Evolutionary conservation across 208 protist genomes (phyloP).

Genomic region (Acanthamoeba quina): DNA sequence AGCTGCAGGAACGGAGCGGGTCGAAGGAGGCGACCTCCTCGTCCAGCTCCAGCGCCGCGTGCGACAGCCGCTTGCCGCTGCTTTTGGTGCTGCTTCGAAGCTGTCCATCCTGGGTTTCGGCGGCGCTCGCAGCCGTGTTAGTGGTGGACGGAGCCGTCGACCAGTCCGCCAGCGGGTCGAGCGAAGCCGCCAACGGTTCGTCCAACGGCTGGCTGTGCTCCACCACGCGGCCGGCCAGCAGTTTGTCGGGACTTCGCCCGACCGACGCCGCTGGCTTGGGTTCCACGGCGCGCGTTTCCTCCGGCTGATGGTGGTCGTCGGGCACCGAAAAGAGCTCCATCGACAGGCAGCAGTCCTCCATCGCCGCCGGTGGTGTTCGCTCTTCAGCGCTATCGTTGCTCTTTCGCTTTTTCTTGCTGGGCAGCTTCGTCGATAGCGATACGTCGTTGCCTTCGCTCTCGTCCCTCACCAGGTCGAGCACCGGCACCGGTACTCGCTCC

Average conservation of each 20-base stretch:
- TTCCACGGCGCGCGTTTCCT: too few species aligned
- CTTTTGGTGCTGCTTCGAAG: neutral
- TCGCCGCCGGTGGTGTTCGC: neutral
- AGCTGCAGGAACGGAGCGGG: neutral
- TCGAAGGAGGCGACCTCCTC: neutral
- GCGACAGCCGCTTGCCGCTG: neutral
- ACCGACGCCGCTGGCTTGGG: too few species aligned
- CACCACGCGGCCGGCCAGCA: too few species aligned
- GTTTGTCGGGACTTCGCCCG: too few species aligned
- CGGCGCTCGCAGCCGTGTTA: neutral
- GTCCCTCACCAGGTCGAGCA: neutral
- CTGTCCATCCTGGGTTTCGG: too few species aligned
- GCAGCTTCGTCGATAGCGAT: neutral
- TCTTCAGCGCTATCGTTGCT: neutral
- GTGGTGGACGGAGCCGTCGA: too few species aligned
- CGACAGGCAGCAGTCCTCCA: neutral
- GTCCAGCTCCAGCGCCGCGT: too few species aligned
- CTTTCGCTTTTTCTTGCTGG: neutral
- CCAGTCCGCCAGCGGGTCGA: neutral
- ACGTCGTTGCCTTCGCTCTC: too few species aligned
- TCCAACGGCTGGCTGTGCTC: neutral
- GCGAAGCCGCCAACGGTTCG: neutral
- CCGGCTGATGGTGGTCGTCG: neutral
- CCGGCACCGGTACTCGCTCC: too few species aligned
- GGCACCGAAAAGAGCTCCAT: conserved; percentile 16